Percentiles rank a stretch among this genome's conserved stretches.
Conservation (phyloP, 164 flowering plant species). For the Saururus chinensis region DNA sequence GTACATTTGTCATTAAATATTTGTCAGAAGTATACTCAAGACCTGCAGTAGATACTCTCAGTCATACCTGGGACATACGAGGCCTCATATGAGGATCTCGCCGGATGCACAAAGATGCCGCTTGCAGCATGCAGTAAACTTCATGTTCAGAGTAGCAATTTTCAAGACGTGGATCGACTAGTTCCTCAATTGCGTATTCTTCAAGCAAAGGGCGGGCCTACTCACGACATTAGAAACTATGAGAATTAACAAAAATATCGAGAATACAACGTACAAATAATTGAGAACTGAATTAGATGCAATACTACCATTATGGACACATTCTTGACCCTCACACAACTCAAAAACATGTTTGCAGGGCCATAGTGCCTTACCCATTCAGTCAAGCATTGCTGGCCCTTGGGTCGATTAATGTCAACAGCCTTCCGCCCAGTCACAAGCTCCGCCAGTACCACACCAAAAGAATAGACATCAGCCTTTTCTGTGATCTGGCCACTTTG, state of each 20-base stretch:
- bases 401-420: constrained; percentile 72
- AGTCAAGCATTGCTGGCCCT: constrained; percentile 87
- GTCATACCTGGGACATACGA: constrained; percentile 89
- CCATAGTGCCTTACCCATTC: constrained; percentile 62
- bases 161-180: constrained; percentile 59
- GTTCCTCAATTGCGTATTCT: constrained; percentile 42
- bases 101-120: constrained; percentile 76
- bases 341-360: background rate
- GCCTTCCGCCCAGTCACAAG: constrained; percentile 89
- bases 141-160: constrained; percentile 47
- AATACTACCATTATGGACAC: background rate
- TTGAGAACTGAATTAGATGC: background rate
- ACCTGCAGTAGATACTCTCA: no score
- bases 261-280: background rate
- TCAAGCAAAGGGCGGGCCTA: constrained; percentile 88
- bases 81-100: constrained; percentile 77
- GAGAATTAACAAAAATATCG: background rate
- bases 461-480: constrained; percentile 89
- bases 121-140: constrained; percentile 54
- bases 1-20: background rate
- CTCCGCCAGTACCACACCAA: constrained; percentile 84
- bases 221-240: constrained; percentile 5
- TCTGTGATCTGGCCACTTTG: constrained; percentile 92
- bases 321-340: background rate
- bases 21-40: background rate